Evolutionary conservation across 2,329 filamentous ascomycete species (phyloP), one percentile per base, ranked within the genome.

Genomic region (Clarireedia hainanense): DNA sequence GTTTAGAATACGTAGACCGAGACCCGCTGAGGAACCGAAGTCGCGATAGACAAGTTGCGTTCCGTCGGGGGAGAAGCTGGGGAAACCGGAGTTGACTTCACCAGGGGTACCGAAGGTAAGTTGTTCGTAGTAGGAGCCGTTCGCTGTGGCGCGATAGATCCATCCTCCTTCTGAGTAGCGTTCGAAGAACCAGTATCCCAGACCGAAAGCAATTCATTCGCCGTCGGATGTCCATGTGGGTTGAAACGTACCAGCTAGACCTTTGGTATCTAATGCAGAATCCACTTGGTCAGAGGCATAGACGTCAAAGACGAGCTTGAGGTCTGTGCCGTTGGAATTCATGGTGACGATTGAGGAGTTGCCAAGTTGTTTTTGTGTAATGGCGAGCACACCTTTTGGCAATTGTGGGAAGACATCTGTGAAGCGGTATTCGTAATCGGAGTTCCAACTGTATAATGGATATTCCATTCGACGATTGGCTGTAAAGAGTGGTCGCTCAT

Each of bases 341-440:
- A 68, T 67, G 1, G 64, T 66, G 3, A 72, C 64, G 30, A 74
- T 63, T 9, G 71, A 72, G 2, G 68, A 69, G 53, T 73, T 73
- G 12, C 71, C 72, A 1, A 72, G 65, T 55, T 74, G 70, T 57
- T 73, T 74, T 55, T 71, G 64, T 0, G 72, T 75, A 17, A 71
- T 68, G 12, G 65, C 69, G 0, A 73, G 61, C 1, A 58, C 62
- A n/a, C 58, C 56, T 43, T 36, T 67, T 60, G 47, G 60, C 54
- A 57, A 50, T 45, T 55, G 56, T 47, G 73, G 73, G 62, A 75
- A 74, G 3, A 75, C 71, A 52, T 75, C 73, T 46, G 68, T 73
- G 65, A 72, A 73, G 20, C 71, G 69, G 57, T 74, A 74, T 5
- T 74, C 73, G 68, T 68, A 75, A 4, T 73, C 69, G 6, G 43